Conservation (phyloP, 2,329 filamentous ascomycete species). For the Didymella pomorum region DNA sequence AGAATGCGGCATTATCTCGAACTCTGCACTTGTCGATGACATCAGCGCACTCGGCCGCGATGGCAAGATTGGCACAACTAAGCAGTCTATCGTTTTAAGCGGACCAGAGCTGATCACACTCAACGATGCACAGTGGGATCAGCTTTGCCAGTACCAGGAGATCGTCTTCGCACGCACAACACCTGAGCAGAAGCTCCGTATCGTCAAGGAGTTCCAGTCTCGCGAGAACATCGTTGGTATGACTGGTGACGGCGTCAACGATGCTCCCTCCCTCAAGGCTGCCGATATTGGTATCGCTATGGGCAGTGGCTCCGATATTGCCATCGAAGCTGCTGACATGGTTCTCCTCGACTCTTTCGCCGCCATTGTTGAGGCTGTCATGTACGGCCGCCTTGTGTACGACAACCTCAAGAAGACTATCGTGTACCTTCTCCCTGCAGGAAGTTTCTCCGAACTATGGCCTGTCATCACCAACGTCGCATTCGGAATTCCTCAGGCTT, state of each 20-base stretch:
- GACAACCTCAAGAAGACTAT: conserved; percentile 82
- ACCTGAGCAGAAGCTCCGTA: conserved; percentile 79
- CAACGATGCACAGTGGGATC: conserved; percentile 73
- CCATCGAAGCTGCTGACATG: conserved; percentile 70
- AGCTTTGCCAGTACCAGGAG: conserved; percentile 70
- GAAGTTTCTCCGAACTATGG: conserved; percentile 77
- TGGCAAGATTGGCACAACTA: conserved; percentile 35
- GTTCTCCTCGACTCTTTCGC: conserved; percentile 73
- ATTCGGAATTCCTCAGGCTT: conserved; percentile 76
- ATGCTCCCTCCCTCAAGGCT: conserved; percentile 63
- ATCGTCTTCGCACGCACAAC: conserved; percentile 78
- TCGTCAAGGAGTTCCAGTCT: conserved; percentile 76
- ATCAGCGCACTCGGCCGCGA: conserved; percentile 59
- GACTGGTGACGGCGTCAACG: conserved; percentile 60
- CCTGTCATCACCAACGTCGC: conserved; percentile 76
- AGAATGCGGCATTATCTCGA: conserved; percentile 75
- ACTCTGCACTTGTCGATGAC: conserved; percentile 60
- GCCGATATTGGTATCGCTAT: conserved; percentile 69
- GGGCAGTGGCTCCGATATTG: conserved; percentile 66
- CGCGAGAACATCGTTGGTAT: conserved; percentile 64
- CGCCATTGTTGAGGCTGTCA: conserved; percentile 74
- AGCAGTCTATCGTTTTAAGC: conserved; percentile 45
- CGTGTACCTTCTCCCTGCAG: conserved; percentile 76
- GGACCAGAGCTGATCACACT: conserved; percentile 66
- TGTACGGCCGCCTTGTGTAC: conserved; percentile 78